Evolutionary conservation across 139 green algal species (phyloP).

Genomic region (Gonium pectorale): DNA sequence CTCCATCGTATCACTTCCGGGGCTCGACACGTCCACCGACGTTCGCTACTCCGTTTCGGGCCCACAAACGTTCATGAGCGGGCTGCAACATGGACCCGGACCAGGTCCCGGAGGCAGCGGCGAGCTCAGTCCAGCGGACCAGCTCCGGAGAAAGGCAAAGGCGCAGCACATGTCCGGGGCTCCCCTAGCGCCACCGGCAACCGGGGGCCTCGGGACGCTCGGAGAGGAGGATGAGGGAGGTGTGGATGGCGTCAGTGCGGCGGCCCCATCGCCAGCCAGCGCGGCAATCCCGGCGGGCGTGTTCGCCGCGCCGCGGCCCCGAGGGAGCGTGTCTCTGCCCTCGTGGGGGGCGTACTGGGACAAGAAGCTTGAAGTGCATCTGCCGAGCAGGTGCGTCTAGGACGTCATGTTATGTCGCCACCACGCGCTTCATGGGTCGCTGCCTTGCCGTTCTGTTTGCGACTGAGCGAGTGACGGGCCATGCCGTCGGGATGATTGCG

Average conservation of each 20-base stretch:
- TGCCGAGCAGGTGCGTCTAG: slow-evolving; percentile 46
- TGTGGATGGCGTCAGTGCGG: not conserved
- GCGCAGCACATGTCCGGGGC: not conserved
- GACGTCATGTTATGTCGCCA: too few species aligned
- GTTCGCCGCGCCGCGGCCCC: not conserved
- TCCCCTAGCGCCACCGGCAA: not conserved
- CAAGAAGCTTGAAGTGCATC: slow-evolving; percentile 18
- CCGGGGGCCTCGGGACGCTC: slow-evolving; percentile 2
- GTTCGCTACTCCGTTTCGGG: too few species aligned
- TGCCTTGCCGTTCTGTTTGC: too few species aligned
- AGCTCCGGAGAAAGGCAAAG: not conserved
- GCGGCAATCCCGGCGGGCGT: not conserved
- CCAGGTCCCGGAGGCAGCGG: not conserved
- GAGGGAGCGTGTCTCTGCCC: not conserved
- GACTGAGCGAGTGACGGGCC: too few species aligned
- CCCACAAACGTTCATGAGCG: too few species aligned
- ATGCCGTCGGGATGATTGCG: too few species aligned
- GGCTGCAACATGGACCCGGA: too few species aligned
- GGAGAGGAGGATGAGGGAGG: slow-evolving; percentile 26
- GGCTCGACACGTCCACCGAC: too few species aligned
- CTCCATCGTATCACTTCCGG: too few species aligned
- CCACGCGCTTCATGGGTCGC: too few species aligned
- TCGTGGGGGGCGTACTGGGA: slow-evolving; percentile 56
- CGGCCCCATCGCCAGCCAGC: not conserved
- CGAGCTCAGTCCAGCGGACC: not conserved